Percentiles rank a stretch among this genome's conserved stretches.
Evolutionary conservation across 2,329 filamentous ascomycete genomes (phyloP).

Genomic region (Fusarium sp.): DNA sequence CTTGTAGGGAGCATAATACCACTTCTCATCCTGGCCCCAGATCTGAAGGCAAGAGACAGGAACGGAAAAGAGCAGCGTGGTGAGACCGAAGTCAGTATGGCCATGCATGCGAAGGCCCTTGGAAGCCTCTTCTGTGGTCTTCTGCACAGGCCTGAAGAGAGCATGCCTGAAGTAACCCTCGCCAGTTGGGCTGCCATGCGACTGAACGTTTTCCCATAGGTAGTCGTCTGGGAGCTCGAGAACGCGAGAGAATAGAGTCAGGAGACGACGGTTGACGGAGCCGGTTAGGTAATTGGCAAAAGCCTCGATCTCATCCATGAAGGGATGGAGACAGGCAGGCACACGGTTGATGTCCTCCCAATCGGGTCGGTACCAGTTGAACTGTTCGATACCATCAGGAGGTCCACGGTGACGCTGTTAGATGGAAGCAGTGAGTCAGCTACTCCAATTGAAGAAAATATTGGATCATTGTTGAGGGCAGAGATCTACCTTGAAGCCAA

Average conservation of each 20-base stretch:
- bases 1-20: constrained; percentile 35
- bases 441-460: too few relatives aligned
- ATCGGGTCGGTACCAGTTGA: constrained; percentile 61
- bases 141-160: constrained; percentile 28
- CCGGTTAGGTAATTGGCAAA: constrained; percentile 31
- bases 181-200: constrained; percentile 32
- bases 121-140: constrained; percentile 27
- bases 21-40: constrained; percentile 32
- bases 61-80: constrained; percentile 25
- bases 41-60: constrained; percentile 35
- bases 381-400: constrained; percentile 62
- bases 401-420: constrained; percentile 53
- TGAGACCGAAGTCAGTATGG: constrained; percentile 31
- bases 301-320: constrained; percentile 34
- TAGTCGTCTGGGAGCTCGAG: constrained; percentile 35
- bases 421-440: too few relatives aligned
- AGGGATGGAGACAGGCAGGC: constrained; percentile 55
- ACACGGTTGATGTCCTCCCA: constrained; percentile 54
- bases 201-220: constrained; percentile 35
- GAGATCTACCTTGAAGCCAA: constrained; percentile 55
- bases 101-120: constrained; percentile 35
- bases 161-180: constrained; percentile 36
- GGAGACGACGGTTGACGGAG: constrained; percentile 33
- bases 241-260: constrained; percentile 33
- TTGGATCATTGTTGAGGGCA: too few relatives aligned